These are phyloP conservation scores for Allium cepa DNA, from an alignment of 106 monocot species.

Conservation along the genomic window DNA sequence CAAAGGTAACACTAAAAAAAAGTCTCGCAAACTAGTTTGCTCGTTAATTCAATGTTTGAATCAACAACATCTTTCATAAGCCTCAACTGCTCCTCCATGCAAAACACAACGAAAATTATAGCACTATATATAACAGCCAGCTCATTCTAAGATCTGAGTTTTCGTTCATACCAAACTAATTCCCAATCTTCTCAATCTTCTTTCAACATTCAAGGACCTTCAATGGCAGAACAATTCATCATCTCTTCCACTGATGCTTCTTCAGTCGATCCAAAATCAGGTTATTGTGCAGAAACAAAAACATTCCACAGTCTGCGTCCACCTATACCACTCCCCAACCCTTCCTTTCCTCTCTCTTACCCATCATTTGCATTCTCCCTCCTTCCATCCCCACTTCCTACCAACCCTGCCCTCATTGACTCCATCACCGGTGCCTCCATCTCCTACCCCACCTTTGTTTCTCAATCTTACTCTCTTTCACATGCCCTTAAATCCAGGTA, in stretches of 20 bases:
- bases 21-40: too few relatives aligned
- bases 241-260: background rate
- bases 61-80: too few relatives aligned
- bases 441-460: constrained; percentile 30
- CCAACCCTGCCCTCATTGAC: constrained; percentile 37
- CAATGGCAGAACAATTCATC: background rate
- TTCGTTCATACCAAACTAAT: too few relatives aligned
- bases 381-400: constrained; percentile 41
- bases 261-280: constrained; percentile 17
- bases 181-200: too few relatives aligned
- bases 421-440: constrained; percentile 26
- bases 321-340: constrained; percentile 21
- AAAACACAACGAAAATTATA: too few relatives aligned
- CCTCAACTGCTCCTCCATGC: too few relatives aligned
- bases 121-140: too few relatives aligned
- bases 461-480: constrained; percentile 25
- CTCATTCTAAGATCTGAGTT: too few relatives aligned
- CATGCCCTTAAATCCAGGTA: constrained; percentile 7
- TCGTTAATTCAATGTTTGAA: too few relatives aligned
- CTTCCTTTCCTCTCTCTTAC: constrained; percentile 26
- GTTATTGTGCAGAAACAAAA: constrained; percentile 21
- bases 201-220: too few relatives aligned
- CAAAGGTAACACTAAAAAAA: too few relatives aligned
- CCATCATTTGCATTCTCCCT: constrained; percentile 27
- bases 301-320: constrained; percentile 50